Conservation (phyloP, 75 land plant species). For the Pseudotsuga menziesii region DNA sequence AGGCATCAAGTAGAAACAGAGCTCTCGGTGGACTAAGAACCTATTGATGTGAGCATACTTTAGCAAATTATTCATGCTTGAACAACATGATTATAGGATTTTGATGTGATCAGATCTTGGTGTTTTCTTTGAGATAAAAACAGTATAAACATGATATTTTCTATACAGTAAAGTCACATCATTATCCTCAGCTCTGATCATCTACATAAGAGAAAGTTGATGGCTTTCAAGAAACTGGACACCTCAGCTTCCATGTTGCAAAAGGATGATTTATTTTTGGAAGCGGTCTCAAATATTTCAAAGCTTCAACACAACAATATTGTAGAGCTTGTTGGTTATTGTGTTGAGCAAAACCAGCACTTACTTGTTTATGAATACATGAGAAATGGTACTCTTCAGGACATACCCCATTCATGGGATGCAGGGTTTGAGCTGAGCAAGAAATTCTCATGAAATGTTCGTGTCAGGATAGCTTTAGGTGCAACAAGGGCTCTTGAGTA, state of each 20-base stretch:
- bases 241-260: slow-evolving; percentile 23
- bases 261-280: slow-evolving; percentile 56
- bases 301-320: slow-evolving; percentile 67
- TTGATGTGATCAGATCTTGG: no score
- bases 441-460: slow-evolving; percentile 54
- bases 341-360: slow-evolving; percentile 68
- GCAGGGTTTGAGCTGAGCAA: slow-evolving; percentile 51
- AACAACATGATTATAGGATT: no score
- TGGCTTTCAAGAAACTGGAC: slow-evolving; percentile 80
- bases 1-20: no score
- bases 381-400: slow-evolving; percentile 64
- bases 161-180: no score
- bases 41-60: no score
- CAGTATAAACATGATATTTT: no score
- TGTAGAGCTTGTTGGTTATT: slow-evolving; percentile 80
- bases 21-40: no score
- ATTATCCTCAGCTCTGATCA: no score
- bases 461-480: slow-evolving; percentile 67
- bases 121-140: no score
- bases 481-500: slow-evolving; percentile 88
- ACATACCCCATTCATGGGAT: slow-evolving; percentile 61
- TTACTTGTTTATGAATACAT: slow-evolving; percentile 71
- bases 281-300: slow-evolving; percentile 44
- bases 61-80: no score
- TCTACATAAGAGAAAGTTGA: no score